A percentile compares a stretch with the other conserved stretches of the same genome.
phyloP scores from a whole-genome alignment of 257 asterid species.

The Ligustrum vulgare region DNA sequence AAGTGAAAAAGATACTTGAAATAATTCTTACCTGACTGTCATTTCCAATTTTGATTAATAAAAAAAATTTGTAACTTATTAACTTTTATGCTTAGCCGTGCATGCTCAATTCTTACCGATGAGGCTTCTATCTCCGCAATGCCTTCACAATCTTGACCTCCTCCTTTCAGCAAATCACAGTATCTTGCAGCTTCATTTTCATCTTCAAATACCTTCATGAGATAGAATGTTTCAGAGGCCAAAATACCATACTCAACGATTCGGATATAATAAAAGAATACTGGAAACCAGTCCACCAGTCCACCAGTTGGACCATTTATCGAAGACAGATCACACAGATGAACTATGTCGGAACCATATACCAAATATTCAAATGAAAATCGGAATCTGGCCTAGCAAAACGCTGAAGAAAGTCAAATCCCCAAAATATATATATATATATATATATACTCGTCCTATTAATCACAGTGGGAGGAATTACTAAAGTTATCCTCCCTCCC shows the following conservation, averaged over 20 bases:
- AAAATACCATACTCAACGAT: not conserved
- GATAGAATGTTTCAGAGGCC: conserved; percentile 6
- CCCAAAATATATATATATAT: not conserved
- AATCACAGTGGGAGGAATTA: too few relatives aligned
- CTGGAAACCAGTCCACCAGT: not conserved
- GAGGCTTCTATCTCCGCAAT: conserved; percentile 96
- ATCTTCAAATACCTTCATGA: conserved; percentile 79
- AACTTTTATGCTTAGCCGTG: conserved; percentile 1
- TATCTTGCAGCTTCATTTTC: conserved; percentile 83
- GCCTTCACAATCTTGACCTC: conserved; percentile 88
- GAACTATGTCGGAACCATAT: not conserved
- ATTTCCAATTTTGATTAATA: conserved; percentile 1
- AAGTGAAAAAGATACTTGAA: not conserved
- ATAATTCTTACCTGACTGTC: not conserved
- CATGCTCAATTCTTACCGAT: conserved; percentile 52
- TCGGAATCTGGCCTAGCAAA: not conserved
- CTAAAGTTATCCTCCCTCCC: not conserved
- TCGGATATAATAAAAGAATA: not conserved
- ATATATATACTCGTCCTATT: not conserved
- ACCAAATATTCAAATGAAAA: not conserved
- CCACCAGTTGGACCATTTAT: not conserved
- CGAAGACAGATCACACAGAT: not conserved
- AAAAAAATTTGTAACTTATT: not conserved
- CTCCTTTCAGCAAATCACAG: conserved; percentile 93
- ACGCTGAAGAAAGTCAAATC: not conserved